Evolutionary conservation across 306 rosid species (phyloP).

Genomic region (Dicorynia guianensis): DNA sequence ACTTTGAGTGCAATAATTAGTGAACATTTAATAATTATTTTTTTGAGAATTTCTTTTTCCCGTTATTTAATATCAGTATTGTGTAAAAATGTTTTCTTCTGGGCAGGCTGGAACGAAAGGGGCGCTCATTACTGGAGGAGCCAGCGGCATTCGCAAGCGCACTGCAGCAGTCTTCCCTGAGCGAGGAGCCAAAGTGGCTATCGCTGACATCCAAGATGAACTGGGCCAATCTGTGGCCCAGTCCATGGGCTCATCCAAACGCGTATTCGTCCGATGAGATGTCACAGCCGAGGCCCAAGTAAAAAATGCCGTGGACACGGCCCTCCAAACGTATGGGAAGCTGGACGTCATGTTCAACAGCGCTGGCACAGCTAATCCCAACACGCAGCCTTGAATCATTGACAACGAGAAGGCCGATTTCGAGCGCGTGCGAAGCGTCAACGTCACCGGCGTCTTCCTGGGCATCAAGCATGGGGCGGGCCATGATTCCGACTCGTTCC

Average conservation of each 20-base stretch:
- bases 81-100: not conserved
- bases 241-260: slow-evolving; percentile 51
- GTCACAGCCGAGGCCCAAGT: slow-evolving; percentile 75
- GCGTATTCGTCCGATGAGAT: slow-evolving; percentile 65
- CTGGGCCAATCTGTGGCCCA: slow-evolving; percentile 49
- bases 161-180: slow-evolving; percentile 62
- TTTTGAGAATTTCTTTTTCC: too few relatives aligned
- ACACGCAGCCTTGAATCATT: slow-evolving; percentile 55
- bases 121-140: slow-evolving; percentile 87
- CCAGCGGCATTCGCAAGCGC: slow-evolving; percentile 79
- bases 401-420: slow-evolving; percentile 70
- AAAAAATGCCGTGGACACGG: slow-evolving; percentile 51
- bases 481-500: slow-evolving; percentile 55
- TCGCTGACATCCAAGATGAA: slow-evolving; percentile 83
- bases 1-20: too few relatives aligned
- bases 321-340: slow-evolving; percentile 55
- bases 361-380: slow-evolving; percentile 62
- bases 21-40: too few relatives aligned
- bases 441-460: slow-evolving; percentile 70
- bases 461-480: slow-evolving; percentile 78
- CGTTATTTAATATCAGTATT: too few relatives aligned
- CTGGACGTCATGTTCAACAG: slow-evolving; percentile 90
- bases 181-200: slow-evolving; percentile 71
- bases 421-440: slow-evolving; percentile 68
- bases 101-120: slow-evolving; percentile 76